A percentile compares a stretch with the other conserved stretches of the same genome.
These are phyloP conservation scores for Cyanidium caldarium DNA, from an alignment of 23 red algal species.

Conservation along the genomic window DNA sequence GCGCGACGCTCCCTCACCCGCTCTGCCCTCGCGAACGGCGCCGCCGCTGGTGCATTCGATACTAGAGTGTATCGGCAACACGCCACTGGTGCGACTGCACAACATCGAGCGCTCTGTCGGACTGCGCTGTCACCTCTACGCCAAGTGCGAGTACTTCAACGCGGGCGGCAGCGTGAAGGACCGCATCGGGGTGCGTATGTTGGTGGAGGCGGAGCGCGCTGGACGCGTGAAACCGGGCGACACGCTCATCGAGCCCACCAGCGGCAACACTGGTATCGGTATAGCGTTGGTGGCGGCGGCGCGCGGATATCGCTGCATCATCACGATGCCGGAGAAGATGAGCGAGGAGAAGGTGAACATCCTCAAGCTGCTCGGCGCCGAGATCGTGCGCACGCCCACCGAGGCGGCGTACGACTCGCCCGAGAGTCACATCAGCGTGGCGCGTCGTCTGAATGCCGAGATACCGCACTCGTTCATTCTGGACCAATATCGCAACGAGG, in stretches of 20 bases:
- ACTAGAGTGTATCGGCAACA: conserved; percentile 25
- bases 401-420: conserved; percentile 24
- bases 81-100: conserved; percentile 20
- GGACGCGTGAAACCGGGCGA: conserved; percentile 21
- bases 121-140: conserved; percentile 9
- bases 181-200: conserved; percentile 27
- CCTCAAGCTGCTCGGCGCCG: conserved; percentile 21
- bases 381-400: conserved; percentile 32
- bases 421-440: conserved; percentile 20
- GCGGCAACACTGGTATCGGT: conserved; percentile 37
- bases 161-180: conserved; percentile 30
- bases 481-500: conserved; percentile 11
- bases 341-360: conserved; percentile 24
- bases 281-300: conserved; percentile 27
- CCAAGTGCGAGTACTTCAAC: conserved; percentile 31
- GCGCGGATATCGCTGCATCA: conserved; percentile 28
- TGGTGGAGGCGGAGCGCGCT: conserved; percentile 15
- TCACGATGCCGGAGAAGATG: conserved; percentile 48
- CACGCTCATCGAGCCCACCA: conserved; percentile 34
- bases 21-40: no score
- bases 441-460: conserved; percentile 3
- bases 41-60: background rate
- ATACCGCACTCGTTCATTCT: conserved; percentile 30
- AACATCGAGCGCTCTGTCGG: background rate
- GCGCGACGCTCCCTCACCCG: no score